phyloP scores from a whole-genome alignment of 345 rosid species.

The Cardiospermum halicacabum region DNA sequence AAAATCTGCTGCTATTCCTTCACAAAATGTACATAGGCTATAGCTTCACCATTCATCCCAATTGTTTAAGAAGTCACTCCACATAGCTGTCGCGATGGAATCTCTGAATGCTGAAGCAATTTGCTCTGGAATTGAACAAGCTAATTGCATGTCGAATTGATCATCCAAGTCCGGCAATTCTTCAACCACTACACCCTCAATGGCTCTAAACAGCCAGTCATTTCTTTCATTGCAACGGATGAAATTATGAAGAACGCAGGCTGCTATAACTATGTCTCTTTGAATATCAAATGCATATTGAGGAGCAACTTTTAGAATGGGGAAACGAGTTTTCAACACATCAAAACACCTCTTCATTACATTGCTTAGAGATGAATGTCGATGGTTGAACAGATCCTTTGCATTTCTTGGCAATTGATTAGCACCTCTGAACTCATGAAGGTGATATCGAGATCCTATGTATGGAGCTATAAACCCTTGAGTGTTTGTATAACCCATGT shows the following conservation, averaged over 20 bases:
- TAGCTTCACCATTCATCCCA: slow-evolving; percentile 73
- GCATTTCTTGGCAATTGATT: slow-evolving; percentile 58
- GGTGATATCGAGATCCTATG: slow-evolving; percentile 47
- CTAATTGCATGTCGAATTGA: slow-evolving; percentile 47
- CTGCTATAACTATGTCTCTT: slow-evolving; percentile 80
- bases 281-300: slow-evolving; percentile 70
- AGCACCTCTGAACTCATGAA: slow-evolving; percentile 60
- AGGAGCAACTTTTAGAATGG: slow-evolving; percentile 66
- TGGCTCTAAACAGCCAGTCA: slow-evolving; percentile 64
- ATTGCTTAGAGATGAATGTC: slow-evolving; percentile 54
- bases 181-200: slow-evolving; percentile 29
- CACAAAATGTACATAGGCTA: not conserved
- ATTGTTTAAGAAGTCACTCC: slow-evolving; percentile 68
- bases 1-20: not conserved
- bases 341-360: slow-evolving; percentile 45
- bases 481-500: slow-evolving; percentile 48
- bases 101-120: slow-evolving; percentile 46
- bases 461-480: slow-evolving; percentile 77
- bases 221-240: slow-evolving; percentile 53
- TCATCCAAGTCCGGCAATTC: slow-evolving; percentile 46
- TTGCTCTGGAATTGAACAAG: slow-evolving; percentile 44
- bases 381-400: slow-evolving; percentile 66
- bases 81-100: slow-evolving; percentile 58
- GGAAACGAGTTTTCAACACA: slow-evolving; percentile 63
- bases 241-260: slow-evolving; percentile 71